Percentiles rank a stretch among this genome's conserved stretches.
Conservation (phyloP, 306 rosid species). For the Chamaecrista fasciculata region DNA sequence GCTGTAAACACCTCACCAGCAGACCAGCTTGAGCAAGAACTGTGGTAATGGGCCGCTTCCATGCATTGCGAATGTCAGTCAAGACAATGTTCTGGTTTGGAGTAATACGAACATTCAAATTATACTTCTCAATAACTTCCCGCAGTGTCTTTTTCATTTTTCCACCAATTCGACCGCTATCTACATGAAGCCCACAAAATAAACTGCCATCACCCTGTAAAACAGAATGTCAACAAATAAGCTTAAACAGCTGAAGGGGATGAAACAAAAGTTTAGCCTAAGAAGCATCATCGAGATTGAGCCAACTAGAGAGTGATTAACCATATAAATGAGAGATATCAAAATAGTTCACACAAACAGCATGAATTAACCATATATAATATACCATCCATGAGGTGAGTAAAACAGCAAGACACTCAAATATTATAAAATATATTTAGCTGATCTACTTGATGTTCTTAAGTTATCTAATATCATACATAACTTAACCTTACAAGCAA, state of each 20-base stretch:
- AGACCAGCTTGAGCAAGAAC: conserved; percentile 90
- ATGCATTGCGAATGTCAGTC: conserved; percentile 73
- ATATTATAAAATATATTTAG: background rate
- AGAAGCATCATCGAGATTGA: conserved; percentile 24
- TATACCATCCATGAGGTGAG: background rate
- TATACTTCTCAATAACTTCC: conserved; percentile 87
- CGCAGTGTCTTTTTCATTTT: conserved; percentile 79
- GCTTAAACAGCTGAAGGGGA: background rate
- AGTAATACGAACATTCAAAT: conserved; percentile 76
- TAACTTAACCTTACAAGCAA: conserved; percentile 11
- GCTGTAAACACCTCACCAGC: conserved; percentile 64
- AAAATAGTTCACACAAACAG: conserved; percentile 8
- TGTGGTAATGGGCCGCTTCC: conserved; percentile 94
- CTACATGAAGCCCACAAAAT: conserved; percentile 89
- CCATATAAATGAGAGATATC: conserved; percentile 18
- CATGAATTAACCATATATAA: background rate
- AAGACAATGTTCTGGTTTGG: conserved; percentile 91
- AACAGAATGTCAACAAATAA: conserved; percentile 22
- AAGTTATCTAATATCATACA: conserved; percentile 1
- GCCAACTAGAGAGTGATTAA: conserved; percentile 12
- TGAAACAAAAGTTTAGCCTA: conserved; percentile 6
- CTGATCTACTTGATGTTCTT: background rate
- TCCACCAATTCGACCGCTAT: conserved; percentile 85
- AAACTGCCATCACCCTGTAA: conserved; percentile 84
- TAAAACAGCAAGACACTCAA: conserved; percentile 4